phyloP scores from a whole-genome alignment of 345 rosid genomes.

The Melastoma malabathricum region DNA sequence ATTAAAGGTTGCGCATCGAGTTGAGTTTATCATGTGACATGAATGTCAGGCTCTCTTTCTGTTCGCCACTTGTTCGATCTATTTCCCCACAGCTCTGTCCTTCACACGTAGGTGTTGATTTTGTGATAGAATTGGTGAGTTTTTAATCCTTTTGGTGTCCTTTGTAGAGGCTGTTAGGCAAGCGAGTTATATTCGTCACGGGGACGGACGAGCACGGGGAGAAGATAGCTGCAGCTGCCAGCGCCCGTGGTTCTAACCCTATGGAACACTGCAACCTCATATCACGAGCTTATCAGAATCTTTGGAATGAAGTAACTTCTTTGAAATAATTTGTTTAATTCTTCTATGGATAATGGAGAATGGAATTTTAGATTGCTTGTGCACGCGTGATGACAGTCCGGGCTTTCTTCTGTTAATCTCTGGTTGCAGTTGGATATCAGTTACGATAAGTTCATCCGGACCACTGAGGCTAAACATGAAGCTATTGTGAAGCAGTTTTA shows the following conservation, averaged over 20 bases:
- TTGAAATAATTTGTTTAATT: neutral
- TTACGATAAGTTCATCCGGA: slow-evolving; percentile 76
- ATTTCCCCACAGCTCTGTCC: neutral
- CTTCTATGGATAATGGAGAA: neutral
- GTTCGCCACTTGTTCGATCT: no score
- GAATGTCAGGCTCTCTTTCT: no score
- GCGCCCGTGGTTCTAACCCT: slow-evolving; percentile 52
- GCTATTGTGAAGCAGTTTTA: slow-evolving; percentile 79
- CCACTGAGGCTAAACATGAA: slow-evolving; percentile 87
- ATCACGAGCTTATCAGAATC: slow-evolving; percentile 57
- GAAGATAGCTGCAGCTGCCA: slow-evolving; percentile 80
- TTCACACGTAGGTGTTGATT: neutral
- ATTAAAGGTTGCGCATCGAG: no score
- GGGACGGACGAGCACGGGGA: slow-evolving; percentile 97
- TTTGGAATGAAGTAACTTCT: slow-evolving; percentile 61
- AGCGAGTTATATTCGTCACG: slow-evolving; percentile 68
- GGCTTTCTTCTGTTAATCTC: slow-evolving; percentile 3
- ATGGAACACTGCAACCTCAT: slow-evolving; percentile 72
- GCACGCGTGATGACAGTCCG: neutral
- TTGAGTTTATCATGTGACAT: no score
- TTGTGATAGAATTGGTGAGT: neutral
- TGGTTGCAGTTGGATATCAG: slow-evolving; percentile 56
- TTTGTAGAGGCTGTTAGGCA: slow-evolving; percentile 76
- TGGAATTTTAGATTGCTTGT: neutral
- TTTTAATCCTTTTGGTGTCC: neutral